Evolutionary conservation across 352 stramenopile species (phyloP), one percentile per base, ranked within the genome.

Genomic region (Pythium aphanidermatum): DNA sequence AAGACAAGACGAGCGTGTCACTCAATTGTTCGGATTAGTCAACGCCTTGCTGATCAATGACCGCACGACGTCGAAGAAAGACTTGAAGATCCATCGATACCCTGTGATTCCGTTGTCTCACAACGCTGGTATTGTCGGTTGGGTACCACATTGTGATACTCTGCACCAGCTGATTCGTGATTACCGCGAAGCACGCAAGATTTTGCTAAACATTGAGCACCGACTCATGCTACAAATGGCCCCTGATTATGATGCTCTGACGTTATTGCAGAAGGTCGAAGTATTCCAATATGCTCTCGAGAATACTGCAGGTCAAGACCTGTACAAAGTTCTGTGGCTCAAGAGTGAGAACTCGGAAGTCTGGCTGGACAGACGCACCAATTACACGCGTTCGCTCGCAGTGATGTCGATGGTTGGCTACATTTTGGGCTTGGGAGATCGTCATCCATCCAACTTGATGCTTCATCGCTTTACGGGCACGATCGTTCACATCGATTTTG

Each of bases 371-470:
- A 86, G 96, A 11, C 82, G 98, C 12, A 97, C 94, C 27, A 98
- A 98, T 60, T 99, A 97, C 54, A 99, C 97, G 17, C 83, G 96
- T 0, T 97, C 93, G 43, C 71, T 99, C n/a, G 97, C 98, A 2
- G 96, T 99, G 13, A 99, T 99, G 96, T 98, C 88, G 34, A 99
- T 99, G 91, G 97, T 98, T 20, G 98, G 98, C 9, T 99, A 99
- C 60, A 99, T 99, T 55, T 71, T 99, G 29, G 98, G 98, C 32
- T 79, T 99, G 44, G 98, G 97, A 12, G 98, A 99, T 81, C 82
- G 98, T 4, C 98, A 99, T 76, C 96, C 97, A 34, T 98, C 86
- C 31, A 99, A 99, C 74, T 73, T 99, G 17, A 99, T 99, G 97
- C 70, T 99, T 1, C 95, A 99, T 68, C 85, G 97, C 55, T 71